A percentile compares a stretch with the other conserved stretches of the same genome.
phyloP scores from a whole-genome alignment of 129 eudicot genomes.

The Solidago caesia region DNA sequence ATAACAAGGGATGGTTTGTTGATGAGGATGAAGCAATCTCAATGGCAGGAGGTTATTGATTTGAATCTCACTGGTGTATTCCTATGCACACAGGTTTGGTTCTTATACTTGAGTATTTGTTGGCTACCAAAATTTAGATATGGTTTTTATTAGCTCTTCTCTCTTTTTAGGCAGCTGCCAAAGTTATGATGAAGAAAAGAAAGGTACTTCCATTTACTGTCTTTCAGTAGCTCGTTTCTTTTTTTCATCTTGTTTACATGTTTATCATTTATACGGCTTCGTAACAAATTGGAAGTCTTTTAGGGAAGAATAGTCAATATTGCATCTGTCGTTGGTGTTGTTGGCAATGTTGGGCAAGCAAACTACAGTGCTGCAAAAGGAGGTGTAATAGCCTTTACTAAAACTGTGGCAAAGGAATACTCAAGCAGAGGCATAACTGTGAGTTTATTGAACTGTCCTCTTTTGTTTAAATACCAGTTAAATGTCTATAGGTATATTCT shows the following conservation, averaged over 20 bases:
- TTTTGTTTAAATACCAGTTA: neutral
- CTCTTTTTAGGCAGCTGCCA: conserved; percentile 86
- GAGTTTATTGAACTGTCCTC: conserved; percentile 21
- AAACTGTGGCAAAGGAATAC: conserved; percentile 93
- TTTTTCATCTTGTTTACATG: neutral
- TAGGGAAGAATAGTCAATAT: conserved; percentile 98
- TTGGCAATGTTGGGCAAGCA: conserved; percentile 95
- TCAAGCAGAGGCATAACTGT: conserved; percentile 88
- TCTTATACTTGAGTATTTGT: neutral
- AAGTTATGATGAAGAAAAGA: conserved; percentile 90
- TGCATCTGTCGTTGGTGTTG: conserved; percentile 91
- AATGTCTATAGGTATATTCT: neutral
- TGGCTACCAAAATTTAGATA: neutral
- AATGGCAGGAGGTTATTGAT: conserved; percentile 97
- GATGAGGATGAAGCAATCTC: conserved; percentile 87
- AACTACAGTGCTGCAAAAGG: conserved; percentile 99
- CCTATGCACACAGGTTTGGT: conserved; percentile 84
- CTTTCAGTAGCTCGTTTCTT: neutral
- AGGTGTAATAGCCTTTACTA: conserved; percentile 91
- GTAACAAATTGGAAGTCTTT: conserved; percentile 8
- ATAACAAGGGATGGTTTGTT: conserved; percentile 92
- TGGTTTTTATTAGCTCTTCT: conserved; percentile 16
- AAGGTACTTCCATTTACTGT: conserved; percentile 48
- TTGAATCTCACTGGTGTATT: conserved; percentile 92
- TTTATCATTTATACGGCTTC: neutral